Base-by-base conservation (phyloP, 371 early-diverging fungal genomes). In the Furculomyces boomerangus region DNA sequence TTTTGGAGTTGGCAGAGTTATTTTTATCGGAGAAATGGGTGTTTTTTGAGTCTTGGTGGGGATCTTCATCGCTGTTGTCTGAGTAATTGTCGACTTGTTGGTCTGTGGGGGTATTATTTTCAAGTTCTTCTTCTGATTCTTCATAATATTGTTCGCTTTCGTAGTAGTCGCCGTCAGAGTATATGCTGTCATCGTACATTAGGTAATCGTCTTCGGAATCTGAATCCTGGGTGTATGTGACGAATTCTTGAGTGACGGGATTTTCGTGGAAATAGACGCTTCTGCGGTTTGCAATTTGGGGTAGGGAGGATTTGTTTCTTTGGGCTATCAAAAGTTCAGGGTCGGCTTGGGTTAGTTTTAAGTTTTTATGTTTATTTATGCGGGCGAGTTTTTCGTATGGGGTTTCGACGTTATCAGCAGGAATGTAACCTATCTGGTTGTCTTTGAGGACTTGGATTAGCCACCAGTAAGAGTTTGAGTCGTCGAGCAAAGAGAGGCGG, bases 401-500 rank as follows among this genome's bases (percentile, higher is more conserved):
- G 18, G 93, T 90, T 82, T 94, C 95, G 50, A 94, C 81, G 60
- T 89, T 93, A 62, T 93, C 93, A 2, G 94, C 93, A 18, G 94
- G 95, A 43, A 95, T 89, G 60, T 93, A 95, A 8, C 95, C 95
- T 55, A 92, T 84, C 68, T 87, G 86, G 44, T 78, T 78, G 43
- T 81, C 83, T 58, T 83, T 84, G 29, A 88, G 71, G 43, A 86
- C 84, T 60, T 87, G 84, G 18, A 94, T 91, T 32, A 93, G 73
- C 95, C 95, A 94, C 95, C 95, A 95, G 71, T 93, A 93, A 40
- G 81, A 83, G 64, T 95, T 92, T n/a, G 82, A 75, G 65, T 95
- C 95, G 67, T 94, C 93, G 63, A 94, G 74, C 54, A 94, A 72
- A 55, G 83, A 81, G 57, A 94, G 64, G 18, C 83, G 75, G 58